A percentile compares a stretch with the other conserved stretches of the same genome.
Conservation (phyloP, 2,329 filamentous ascomycete genomes). For the Penicillium brevicompactum region DNA sequence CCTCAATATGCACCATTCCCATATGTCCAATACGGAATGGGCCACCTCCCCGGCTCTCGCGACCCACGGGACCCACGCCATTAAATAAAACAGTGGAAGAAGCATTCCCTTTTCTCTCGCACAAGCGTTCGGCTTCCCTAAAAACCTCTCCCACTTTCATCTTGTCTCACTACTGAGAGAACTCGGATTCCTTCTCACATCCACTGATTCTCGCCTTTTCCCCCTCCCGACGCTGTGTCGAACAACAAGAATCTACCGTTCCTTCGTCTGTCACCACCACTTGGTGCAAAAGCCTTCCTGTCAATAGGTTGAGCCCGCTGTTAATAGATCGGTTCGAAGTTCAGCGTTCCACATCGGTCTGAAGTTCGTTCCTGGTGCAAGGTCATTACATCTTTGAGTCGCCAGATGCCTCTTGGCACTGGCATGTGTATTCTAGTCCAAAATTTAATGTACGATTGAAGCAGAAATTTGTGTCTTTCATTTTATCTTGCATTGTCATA, state of each 20-base stretch:
- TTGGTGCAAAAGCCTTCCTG: not conserved
- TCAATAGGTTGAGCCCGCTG: not conserved
- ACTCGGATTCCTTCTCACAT: not conserved
- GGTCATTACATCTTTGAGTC: conserved; percentile 4
- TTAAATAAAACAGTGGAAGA: not conserved
- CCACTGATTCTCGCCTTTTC: conserved; percentile 2
- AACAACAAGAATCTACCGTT: not conserved
- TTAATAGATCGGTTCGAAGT: not conserved
- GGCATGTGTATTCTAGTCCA: conserved; percentile 6
- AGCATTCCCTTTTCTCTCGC: conserved; percentile 8
- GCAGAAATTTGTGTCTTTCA: too few species aligned
- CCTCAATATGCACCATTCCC: conserved; percentile 34
- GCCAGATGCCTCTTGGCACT: not conserved
- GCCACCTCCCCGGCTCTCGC: conserved; percentile 20
- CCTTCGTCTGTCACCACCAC: not conserved
- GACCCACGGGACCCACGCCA: conserved; percentile 8
- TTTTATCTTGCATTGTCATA: too few species aligned
- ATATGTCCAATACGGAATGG: conserved; percentile 19
- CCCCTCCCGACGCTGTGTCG: not conserved
- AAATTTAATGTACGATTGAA: conserved; percentile 1
- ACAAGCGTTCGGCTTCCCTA: too few species aligned
- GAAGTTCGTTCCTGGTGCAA: not conserved
- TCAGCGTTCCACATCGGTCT: not conserved
- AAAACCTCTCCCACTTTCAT: not conserved
- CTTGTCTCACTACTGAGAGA: not conserved